phyloP scores from a whole-genome alignment of 208 protist species.

The Trypanosomatidae sp. region DNA sequence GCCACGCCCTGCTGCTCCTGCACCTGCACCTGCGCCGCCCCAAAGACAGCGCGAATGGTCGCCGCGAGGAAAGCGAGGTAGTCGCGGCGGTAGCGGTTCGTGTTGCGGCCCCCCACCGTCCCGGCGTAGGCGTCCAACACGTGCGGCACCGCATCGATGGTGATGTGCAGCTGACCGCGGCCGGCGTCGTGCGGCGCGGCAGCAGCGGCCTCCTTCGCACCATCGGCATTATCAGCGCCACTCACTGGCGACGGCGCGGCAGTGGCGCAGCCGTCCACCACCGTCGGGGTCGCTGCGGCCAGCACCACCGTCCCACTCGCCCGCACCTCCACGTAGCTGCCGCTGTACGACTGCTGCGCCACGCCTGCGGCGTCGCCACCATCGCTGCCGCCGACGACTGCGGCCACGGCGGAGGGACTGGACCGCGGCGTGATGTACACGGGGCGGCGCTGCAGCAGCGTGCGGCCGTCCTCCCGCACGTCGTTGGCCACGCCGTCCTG shows the following conservation, averaged over 20 bases:
- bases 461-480: slow-evolving; percentile 74
- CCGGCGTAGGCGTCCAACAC: slow-evolving; percentile 69
- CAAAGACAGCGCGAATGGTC: slow-evolving; percentile 64
- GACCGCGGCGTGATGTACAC: slow-evolving; percentile 30
- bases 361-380: slow-evolving; percentile 1
- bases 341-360: slow-evolving; percentile 38
- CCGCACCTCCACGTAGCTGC: slow-evolving; percentile 62
- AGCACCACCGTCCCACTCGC: slow-evolving; percentile 62
- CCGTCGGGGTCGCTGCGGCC: slow-evolving; percentile 55
- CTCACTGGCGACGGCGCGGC: not conserved
- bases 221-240: slow-evolving; percentile 12
- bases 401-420: slow-evolving; percentile 15
- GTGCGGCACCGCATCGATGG: slow-evolving; percentile 63
- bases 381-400: too few relatives aligned
- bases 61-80: slow-evolving; percentile 59
- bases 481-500: slow-evolving; percentile 72
- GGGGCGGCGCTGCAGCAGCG: slow-evolving; percentile 74
- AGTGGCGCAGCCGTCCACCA: slow-evolving; percentile 49
- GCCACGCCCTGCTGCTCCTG: slow-evolving; percentile 61
- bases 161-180: slow-evolving; percentile 51
- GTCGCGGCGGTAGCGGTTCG: slow-evolving; percentile 51
- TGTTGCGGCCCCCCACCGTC: slow-evolving; percentile 44
- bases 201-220: too few relatives aligned
- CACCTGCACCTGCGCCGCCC: slow-evolving; percentile 59
- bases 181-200: slow-evolving; percentile 20